Evolutionary conservation across 2,329 filamentous ascomycete species (phyloP).

Genomic region (Exserohilum rostratum): DNA sequence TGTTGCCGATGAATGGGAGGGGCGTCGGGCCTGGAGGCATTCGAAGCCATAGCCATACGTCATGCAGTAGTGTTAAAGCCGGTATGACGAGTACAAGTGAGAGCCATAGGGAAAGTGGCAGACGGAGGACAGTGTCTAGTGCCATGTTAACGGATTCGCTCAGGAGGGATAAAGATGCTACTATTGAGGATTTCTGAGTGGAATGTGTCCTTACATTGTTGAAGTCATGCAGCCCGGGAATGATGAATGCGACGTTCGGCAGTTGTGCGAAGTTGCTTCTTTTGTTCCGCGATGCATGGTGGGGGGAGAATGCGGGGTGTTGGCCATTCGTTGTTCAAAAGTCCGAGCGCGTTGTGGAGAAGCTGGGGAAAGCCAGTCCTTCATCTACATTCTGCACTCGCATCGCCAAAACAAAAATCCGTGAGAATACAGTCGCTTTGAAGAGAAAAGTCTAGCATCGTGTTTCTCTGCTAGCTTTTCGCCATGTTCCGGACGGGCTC

Average conservation of each 20-base stretch:
- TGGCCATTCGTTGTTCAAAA: neutral
- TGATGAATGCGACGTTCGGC: slow-evolving; percentile 24
- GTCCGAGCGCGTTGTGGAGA: neutral
- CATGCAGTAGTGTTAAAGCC: slow-evolving; percentile 31
- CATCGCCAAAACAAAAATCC: too few relatives aligned
- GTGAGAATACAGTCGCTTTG: too few relatives aligned
- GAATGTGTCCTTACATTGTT: slow-evolving; percentile 9
- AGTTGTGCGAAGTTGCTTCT: slow-evolving; percentile 26
- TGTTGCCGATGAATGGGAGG: slow-evolving; percentile 54
- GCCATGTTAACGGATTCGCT: slow-evolving; percentile 27
- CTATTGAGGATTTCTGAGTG: neutral
- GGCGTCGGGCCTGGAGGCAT: slow-evolving; percentile 57
- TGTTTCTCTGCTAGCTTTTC: too few relatives aligned
- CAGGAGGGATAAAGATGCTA: neutral
- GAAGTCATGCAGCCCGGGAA: neutral
- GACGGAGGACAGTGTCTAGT: slow-evolving; percentile 26
- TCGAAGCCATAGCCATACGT: slow-evolving; percentile 39
- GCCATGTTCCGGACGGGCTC: too few relatives aligned
- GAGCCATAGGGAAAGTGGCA: slow-evolving; percentile 32
- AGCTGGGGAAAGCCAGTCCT: neutral
- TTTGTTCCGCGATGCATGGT: slow-evolving; percentile 14
- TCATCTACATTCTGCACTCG: neutral
- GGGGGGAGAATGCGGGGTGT: slow-evolving; percentile 18
- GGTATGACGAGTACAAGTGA: slow-evolving; percentile 36
- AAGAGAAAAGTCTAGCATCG: too few relatives aligned